A percentile compares a stretch with the other conserved stretches of the same genome.
Evolutionary conservation across 2,329 filamentous ascomycete species (phyloP).

Genomic region (Cercospora brassicicola): DNA sequence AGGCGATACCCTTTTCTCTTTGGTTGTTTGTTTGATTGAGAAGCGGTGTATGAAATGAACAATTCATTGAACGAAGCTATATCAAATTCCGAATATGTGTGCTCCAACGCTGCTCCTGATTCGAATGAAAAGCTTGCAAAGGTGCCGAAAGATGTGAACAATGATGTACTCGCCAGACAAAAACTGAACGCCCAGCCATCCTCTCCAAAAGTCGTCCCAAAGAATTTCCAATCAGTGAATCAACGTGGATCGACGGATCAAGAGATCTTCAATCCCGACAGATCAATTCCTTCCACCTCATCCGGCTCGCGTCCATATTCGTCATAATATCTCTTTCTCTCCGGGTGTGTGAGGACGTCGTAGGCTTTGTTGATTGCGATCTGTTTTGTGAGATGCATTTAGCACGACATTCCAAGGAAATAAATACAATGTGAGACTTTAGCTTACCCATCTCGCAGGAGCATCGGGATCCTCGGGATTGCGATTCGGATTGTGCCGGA

Average conservation of each 20-base stretch:
- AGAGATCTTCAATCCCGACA: conserved; percentile 18
- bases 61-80: not conserved
- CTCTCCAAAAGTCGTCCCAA: no score
- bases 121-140: no score
- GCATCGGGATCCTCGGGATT: conserved; percentile 31
- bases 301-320: conserved; percentile 20
- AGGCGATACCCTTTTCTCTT: not conserved
- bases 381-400: not conserved
- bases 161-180: no score
- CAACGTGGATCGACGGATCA: not conserved
- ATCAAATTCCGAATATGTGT: no score
- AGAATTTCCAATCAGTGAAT: no score
- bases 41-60: not conserved
- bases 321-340: conserved; percentile 27
- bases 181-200: no score
- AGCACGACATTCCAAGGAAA: no score
- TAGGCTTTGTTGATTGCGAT: conserved; percentile 30
- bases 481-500: conserved; percentile 26
- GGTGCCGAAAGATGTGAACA: no score
- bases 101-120: no score
- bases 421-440: no score
- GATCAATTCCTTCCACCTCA: conserved; percentile 23
- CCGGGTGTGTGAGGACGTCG: conserved; percentile 26
- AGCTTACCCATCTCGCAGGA: conserved; percentile 25
- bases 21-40: not conserved